A percentile compares a stretch with the other conserved stretches of the same genome.
These are phyloP conservation scores for Aspergillus sergii DNA, from an alignment of 2,329 filamentous ascomycete genomes.

Conservation along the genomic window DNA sequence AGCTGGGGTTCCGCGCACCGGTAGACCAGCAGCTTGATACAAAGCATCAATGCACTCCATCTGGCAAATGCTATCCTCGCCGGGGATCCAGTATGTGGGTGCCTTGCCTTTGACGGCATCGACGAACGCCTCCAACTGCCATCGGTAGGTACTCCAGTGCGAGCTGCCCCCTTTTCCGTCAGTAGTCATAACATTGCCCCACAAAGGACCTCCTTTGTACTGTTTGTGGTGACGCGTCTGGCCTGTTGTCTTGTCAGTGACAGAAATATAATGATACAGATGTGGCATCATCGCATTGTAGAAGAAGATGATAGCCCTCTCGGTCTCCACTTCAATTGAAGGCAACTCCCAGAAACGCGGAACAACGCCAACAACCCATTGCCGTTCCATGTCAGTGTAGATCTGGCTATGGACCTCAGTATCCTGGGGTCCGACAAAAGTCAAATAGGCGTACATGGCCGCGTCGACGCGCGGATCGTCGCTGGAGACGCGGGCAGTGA, in stretches of 20 bases:
- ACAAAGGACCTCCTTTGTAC: constrained; percentile 32
- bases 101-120: not conserved
- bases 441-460: constrained; percentile 33
- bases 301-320: constrained; percentile 30
- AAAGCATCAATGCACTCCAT: not conserved
- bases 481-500: constrained; percentile 27
- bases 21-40: not conserved
- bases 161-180: constrained; percentile 1
- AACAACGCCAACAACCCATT: constrained; percentile 24
- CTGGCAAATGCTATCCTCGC: not conserved
- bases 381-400: constrained; percentile 34
- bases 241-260: constrained; percentile 25
- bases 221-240: constrained; percentile 28
- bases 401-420: constrained; percentile 28
- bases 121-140: constrained; percentile 1
- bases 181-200: constrained; percentile 31
- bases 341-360: constrained; percentile 37
- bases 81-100: not conserved
- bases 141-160: not conserved
- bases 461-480: constrained; percentile 33
- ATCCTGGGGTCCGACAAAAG: constrained; percentile 24
- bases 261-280: constrained; percentile 35
- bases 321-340: constrained; percentile 32
- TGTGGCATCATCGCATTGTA: constrained; percentile 40
- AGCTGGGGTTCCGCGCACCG: not conserved